Evolutionary conservation across 495 filamentous ascomycete species (phyloP), one percentile per base, ranked within the genome.

Genomic region (Penicillium alfredii): DNA sequence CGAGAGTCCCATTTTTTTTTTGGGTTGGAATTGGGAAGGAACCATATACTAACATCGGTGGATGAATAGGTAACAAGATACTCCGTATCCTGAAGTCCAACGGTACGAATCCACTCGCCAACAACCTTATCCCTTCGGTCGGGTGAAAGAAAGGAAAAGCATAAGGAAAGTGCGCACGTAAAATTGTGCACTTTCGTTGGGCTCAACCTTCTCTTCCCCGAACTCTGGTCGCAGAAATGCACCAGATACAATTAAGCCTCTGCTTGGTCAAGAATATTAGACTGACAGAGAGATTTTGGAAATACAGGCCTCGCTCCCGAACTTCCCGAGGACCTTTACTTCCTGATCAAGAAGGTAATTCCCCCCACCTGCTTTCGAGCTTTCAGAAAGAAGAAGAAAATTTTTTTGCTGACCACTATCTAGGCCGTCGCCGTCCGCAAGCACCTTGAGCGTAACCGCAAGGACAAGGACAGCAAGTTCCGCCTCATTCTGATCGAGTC

Each of bases 401-500:
- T n/a, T n/a, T 27, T 3, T 21, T 22, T 20, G 13, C 8, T 20
- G n/a, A n/a, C n/a, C n/a, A n/a, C n/a, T n/a, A n/a, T 20, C 21
- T 22, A 88, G 87, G 90, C 90, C 55, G 90, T 96, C 61, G 82
- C 90, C 61, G 92, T 99, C 74, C 92, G 93, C 72, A 99, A 99
- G 86, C 93, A 97, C 74, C 86, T 99, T 51, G 89, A 97, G 78
- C 84, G 87, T 71, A 99, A 99, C 80, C 88, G 92, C 69, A 99
- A 99, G 79, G 92, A 97, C 81, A 93, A 87, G 74, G 92, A 97
- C 77, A 82, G 80, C 78, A 98, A 98, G 78, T 96, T 98, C 85
- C 88, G 90, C 61, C 82, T 99, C 40, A 97, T 99, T 84, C 84
- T 99, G 45, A 89, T 99, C 73, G 92, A 99, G 81, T 97, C 92